Evolutionary conservation across 2,329 filamentous ascomycete species (phyloP).

Genomic region (Fusarium marasasianum): DNA sequence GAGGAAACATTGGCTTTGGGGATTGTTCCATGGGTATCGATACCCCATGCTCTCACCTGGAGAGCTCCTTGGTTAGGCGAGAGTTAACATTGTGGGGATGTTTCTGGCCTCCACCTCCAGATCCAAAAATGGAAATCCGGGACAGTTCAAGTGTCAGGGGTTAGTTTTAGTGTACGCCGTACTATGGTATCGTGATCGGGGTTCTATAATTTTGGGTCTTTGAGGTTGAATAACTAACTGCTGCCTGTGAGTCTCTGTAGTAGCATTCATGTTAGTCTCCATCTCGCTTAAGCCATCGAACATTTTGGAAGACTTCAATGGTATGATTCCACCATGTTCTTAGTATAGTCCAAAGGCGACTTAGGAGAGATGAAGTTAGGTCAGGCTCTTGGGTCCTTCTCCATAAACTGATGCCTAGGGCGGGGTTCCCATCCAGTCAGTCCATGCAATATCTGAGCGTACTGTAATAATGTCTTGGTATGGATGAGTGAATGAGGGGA

Average conservation of each 20-base stretch:
- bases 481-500: not conserved
- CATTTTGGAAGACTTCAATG: not conserved
- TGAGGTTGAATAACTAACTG: slow-evolving; percentile 1
- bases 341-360: not conserved
- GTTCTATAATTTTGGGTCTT: not conserved
- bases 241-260: slow-evolving; percentile 9
- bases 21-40: not conserved
- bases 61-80: not conserved
- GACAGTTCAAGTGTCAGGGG: slow-evolving; percentile 9
- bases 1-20: not conserved
- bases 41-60: slow-evolving; percentile 10
- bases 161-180: not conserved
- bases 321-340: not conserved
- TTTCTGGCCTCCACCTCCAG: slow-evolving; percentile 8
- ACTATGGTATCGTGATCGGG: not conserved
- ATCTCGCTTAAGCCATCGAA: not conserved
- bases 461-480: not conserved
- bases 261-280: not conserved
- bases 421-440: slow-evolving; percentile 13
- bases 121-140: slow-evolving; percentile 31
- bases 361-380: not conserved
- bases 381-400: not conserved
- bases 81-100: slow-evolving; percentile 25
- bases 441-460: not conserved
- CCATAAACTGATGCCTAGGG: slow-evolving; percentile 29